Conservation (phyloP, 768 basidiomycete genomes). For the Calocera viscosa region DNA sequence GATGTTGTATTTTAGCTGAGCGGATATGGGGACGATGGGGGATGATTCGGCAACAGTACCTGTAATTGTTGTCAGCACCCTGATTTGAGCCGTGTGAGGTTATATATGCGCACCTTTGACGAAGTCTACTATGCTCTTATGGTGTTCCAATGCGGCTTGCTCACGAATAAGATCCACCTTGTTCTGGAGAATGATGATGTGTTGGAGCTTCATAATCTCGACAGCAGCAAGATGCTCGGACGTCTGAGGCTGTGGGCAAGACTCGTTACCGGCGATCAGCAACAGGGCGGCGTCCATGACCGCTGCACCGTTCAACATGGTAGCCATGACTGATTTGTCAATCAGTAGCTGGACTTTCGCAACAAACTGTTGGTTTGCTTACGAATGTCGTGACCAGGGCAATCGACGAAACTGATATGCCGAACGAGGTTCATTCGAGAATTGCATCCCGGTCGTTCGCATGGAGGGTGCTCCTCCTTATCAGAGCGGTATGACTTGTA, state of each 20-base stretch:
- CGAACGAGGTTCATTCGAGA: slow-evolving; percentile 82
- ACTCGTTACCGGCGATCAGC: slow-evolving; percentile 94
- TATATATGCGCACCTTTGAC: slow-evolving; percentile 56
- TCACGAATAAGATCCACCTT: slow-evolving; percentile 98
- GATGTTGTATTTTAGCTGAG: slow-evolving; percentile 97
- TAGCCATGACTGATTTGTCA: slow-evolving; percentile 74
- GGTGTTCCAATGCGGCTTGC: slow-evolving; percentile 83
- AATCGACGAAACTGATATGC: slow-evolving; percentile 97
- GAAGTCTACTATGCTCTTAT: slow-evolving; percentile 89
- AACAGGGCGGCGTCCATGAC: slow-evolving; percentile 99
- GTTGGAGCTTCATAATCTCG: slow-evolving; percentile 97
- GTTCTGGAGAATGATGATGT: slow-evolving; percentile 96
- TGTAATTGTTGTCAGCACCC: slow-evolving; percentile 24
- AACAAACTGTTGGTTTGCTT: not conserved
- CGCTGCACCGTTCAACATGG: slow-evolving; percentile 98
- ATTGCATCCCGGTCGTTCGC: slow-evolving; percentile 86
- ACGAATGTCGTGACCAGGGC: slow-evolving; percentile 23
- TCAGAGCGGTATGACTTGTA: slow-evolving; percentile 88
- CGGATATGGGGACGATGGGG: slow-evolving; percentile 97
- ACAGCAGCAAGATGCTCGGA: slow-evolving; percentile 97
- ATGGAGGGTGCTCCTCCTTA: slow-evolving; percentile 87
- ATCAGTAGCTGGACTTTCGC: not conserved
- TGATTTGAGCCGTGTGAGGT: not conserved
- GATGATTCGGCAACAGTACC: slow-evolving; percentile 95
- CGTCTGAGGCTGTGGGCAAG: slow-evolving; percentile 97